These are phyloP conservation scores for Capronia americana DNA, from an alignment of 2,329 filamentous ascomycete genomes.

Conservation along the genomic window DNA sequence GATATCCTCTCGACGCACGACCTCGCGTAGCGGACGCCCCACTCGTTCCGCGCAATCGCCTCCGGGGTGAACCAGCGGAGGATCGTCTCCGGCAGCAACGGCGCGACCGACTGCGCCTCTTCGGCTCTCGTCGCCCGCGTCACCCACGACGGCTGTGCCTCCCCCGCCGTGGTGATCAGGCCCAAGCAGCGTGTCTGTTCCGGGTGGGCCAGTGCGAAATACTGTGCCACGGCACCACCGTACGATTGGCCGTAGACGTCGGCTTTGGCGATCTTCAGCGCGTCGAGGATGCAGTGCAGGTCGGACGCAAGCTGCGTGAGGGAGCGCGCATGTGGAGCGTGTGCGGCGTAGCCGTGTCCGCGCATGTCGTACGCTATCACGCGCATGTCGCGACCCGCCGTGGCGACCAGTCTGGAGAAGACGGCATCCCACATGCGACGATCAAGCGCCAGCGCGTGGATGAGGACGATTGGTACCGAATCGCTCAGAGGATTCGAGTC, in stretches of 20 bases:
- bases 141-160: conserved; percentile 14
- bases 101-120: neutral
- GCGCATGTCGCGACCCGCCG: neutral
- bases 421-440: conserved; percentile 26
- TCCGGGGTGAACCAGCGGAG: conserved; percentile 24
- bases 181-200: conserved; percentile 9
- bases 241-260: conserved; percentile 26
- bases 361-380: conserved; percentile 26
- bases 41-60: conserved; percentile 22
- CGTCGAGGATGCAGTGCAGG: conserved; percentile 11
- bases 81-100: conserved; percentile 18
- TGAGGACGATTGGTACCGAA: conserved; percentile 18
- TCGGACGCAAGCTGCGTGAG: conserved; percentile 17
- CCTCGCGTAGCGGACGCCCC: conserved; percentile 23
- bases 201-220: conserved; percentile 19
- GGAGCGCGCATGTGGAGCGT: conserved; percentile 10
- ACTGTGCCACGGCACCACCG: conserved; percentile 25
- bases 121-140: conserved; percentile 20
- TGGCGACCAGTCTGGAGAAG: conserved; percentile 8
- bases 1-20: conserved; percentile 21
- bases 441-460: conserved; percentile 22
- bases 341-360: conserved; percentile 17
- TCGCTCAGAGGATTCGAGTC: conserved; percentile 12
- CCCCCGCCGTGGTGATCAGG: conserved; percentile 21
- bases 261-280: conserved; percentile 13